Evolutionary conservation across 2,329 filamentous ascomycete genomes (phyloP), one percentile per base, ranked within the genome.

Genomic region (Pleurostoma richardsiae): DNA sequence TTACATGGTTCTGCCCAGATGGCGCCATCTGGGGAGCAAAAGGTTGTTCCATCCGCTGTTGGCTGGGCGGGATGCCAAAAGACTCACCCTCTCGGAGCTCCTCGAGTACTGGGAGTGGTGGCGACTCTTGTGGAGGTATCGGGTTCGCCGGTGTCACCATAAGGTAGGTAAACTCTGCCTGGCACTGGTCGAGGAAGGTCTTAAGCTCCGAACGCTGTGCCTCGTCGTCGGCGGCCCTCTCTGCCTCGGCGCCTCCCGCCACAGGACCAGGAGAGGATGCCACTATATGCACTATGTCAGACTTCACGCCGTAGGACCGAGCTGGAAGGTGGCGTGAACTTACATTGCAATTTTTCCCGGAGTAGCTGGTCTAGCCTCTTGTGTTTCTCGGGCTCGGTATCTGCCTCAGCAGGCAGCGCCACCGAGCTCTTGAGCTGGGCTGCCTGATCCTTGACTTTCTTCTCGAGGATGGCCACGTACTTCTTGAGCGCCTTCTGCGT

Each of bases 381-480:
- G 10, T 68, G 61, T 66, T 74, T 52, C 64, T 74, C 53, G 63
- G 57, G 42, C 70, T 70, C 58, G 63, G 72, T 53, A n/a, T 62
- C 60, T 28, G 61, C 39, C n/a, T 63, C 53, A 3, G 44, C 43
- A 55, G 10, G 47, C 42, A 60, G 66, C 55, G 66, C 69, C 49
- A 68, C 74, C 60, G 68, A 71, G 19, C 77, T 69, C 53, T 84
- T 87, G 51, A 81, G 74, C 69, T 90, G 86, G 45, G 80, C 78
- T 27, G 88, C 79, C 70, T 96, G 89, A 52, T 89, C 86, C 67
- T 87, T 90, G 59, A 96, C 74, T 52, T 92, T 94, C 58, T 84
- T 82, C 70, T 97, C 91, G 52, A 97, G 77, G 69, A 97, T 89
- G 46, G 83, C 77, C 49, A 97, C 87, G 62, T 96, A 95, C 72